Conservation (phyloP, 2,329 filamentous ascomycete genomes). For the Pseudocercospora musae region DNA sequence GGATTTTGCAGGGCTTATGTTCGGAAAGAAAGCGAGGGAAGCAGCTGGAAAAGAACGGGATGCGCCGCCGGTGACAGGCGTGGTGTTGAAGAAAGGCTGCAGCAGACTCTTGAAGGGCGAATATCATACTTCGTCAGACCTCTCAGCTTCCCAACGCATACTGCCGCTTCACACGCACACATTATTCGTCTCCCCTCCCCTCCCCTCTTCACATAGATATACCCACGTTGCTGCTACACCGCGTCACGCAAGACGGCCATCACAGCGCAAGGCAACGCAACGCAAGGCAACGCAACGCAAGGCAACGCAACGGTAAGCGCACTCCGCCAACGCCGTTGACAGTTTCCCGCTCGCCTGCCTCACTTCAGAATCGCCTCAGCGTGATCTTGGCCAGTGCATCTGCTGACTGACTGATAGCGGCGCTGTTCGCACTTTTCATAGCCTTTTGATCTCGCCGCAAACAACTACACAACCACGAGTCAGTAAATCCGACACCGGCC, state of each 20-base stretch:
- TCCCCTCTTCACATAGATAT: not conserved
- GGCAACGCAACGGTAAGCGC: not conserved
- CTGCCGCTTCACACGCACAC: no score
- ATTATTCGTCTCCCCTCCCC: no score
- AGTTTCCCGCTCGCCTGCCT: not conserved
- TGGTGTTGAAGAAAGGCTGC: no score
- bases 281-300: not conserved
- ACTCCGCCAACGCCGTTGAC: not conserved
- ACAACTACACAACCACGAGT: not conserved
- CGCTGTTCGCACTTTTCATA: not conserved
- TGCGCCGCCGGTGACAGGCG: no score
- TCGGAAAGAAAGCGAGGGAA: not conserved
- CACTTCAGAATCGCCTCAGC: not conserved
- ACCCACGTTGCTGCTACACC: not conserved
- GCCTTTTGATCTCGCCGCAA: not conserved
- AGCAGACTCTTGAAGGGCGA: not conserved
- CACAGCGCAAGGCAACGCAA: not conserved
- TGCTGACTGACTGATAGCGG: not conserved
- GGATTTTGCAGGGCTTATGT: not conserved
- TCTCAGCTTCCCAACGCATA: no score
- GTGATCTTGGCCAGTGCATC: not conserved
- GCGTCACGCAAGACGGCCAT: not conserved
- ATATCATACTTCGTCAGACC: not conserved
- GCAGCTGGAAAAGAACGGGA: not conserved
- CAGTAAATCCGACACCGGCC: constrained; percentile 12